Percentiles rank a stretch among this genome's conserved stretches.
Conservation (phyloP, 768 basidiomycete species). For the Pulveroboletus sp. region DNA sequence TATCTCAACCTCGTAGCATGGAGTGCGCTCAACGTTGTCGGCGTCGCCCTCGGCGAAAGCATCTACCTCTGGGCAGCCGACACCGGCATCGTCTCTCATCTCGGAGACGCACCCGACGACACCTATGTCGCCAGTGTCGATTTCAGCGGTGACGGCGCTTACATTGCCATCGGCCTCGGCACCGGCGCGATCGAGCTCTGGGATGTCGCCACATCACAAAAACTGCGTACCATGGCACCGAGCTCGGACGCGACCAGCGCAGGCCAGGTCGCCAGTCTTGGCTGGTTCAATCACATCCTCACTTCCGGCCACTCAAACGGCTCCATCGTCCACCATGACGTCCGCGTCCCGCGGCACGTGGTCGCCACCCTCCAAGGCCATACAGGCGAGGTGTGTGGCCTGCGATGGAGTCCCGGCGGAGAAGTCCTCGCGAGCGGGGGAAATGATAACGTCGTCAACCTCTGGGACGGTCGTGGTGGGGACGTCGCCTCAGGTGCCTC, state of each 20-base stretch:
- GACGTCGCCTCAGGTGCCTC: slow-evolving; percentile 44
- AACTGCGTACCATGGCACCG: slow-evolving; percentile 83
- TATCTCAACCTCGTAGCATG: slow-evolving; percentile 93
- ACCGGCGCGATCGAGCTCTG: slow-evolving; percentile 91
- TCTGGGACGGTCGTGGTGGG: slow-evolving; percentile 87
- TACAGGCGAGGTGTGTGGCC: slow-evolving; percentile 87
- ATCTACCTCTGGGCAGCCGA: slow-evolving; percentile 96
- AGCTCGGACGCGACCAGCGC: slow-evolving; percentile 23
- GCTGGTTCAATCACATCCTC: slow-evolving; percentile 85
- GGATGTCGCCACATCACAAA: slow-evolving; percentile 77
- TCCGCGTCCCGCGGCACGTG: slow-evolving; percentile 81
- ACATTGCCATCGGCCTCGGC: slow-evolving; percentile 77
- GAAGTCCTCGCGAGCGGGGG: slow-evolving; percentile 92
- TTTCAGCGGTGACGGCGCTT: slow-evolving; percentile 77
- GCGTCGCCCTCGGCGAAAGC: slow-evolving; percentile 80
- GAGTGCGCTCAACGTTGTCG: slow-evolving; percentile 82
- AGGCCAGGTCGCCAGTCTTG: slow-evolving; percentile 76
- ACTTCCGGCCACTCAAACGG: slow-evolving; percentile 90
- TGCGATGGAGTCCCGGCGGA: slow-evolving; percentile 86
- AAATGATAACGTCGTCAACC: slow-evolving; percentile 96
- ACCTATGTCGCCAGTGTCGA: slow-evolving; percentile 73
- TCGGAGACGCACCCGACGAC: slow-evolving; percentile 73
- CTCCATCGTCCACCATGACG: slow-evolving; percentile 95
- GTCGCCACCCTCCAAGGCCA: slow-evolving; percentile 90
- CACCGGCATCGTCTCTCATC: slow-evolving; percentile 74